Base-by-base conservation (phyloP, 192 early-diverging fungal genomes). In the Chytriomyces confervae region DNA sequence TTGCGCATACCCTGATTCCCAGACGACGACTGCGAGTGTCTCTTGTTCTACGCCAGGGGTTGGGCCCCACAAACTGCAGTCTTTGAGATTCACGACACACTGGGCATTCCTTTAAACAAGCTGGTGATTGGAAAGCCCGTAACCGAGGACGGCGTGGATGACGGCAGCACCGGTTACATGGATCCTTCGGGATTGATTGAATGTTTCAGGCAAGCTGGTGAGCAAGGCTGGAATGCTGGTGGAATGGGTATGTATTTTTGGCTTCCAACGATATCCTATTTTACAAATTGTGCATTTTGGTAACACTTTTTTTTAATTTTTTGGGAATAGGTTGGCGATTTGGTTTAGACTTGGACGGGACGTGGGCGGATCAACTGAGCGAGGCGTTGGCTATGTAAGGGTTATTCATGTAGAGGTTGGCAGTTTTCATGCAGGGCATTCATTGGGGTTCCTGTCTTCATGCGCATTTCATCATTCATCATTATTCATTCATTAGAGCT, bases 101-200 rank as follows among this genome's bases (percentile, higher is more conserved):
- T n/a, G 48, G 70, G 66, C 5, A 24, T 72, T 9, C 51, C 70
- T 5, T 44, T 72, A 20, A 36, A 51, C 18, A 72, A 72, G 51
- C 9, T 72, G 2, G 70, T 72, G 13, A 60, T 72, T 72, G 70
- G 70, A n/a, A 72, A 72, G 51, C 70, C 70, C 6, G 50, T 72
- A 0, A 60, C 70, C 6, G 2, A 43, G 24, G 20, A 11, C 2
- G 70, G 18, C 50, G 70, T 10, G 20, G 43, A 11, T 4, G 44
- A 16, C 11, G 66, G 44, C 11, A 47, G 29, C 16, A 72, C 50
- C 7, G 70, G 70, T 10, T 72, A 60, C 43, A 61, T 72, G 50
- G 23, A 24, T 18, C 20, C n/a, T 10, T 11, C 23, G 8, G 48
- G 16, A 7, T 29, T 72, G 9, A 20, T 10, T 5, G 23, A 13